Evolutionary conservation across 306 rosid species (phyloP).

Genomic region (Ochetophila trinervis): DNA sequence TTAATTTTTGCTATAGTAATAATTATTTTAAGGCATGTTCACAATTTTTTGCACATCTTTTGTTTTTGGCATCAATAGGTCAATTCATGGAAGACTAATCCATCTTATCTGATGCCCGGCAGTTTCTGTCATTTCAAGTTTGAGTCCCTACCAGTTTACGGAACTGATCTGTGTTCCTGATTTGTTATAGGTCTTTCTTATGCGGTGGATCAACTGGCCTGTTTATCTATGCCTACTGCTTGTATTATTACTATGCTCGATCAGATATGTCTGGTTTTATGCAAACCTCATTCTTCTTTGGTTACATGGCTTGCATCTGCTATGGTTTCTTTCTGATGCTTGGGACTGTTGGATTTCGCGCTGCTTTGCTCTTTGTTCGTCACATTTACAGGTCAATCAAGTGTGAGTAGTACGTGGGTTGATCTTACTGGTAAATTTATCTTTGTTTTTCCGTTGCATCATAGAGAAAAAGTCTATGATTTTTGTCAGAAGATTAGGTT

Average conservation of each 20-base stretch:
- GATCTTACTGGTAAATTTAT: constrained; percentile 26
- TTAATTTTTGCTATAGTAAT: no score
- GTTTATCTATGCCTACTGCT: constrained; percentile 92
- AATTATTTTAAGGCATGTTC: no score
- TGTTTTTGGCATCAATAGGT: no score
- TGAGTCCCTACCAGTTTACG: not conserved
- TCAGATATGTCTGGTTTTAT: constrained; percentile 96
- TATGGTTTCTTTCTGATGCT: constrained; percentile 98
- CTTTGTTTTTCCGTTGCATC: constrained; percentile 22
- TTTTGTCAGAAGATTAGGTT: constrained; percentile 45
- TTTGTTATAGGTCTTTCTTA: constrained; percentile 67
- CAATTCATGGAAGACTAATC: no score
- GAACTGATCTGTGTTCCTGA: constrained; percentile 9
- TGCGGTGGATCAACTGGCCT: constrained; percentile 99
- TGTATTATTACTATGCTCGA: constrained; percentile 87
- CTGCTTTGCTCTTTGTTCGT: constrained; percentile 84
- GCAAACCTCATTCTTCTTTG: constrained; percentile 97
- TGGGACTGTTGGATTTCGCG: constrained; percentile 87
- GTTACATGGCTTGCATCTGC: constrained; percentile 99
- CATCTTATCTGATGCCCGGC: no score
- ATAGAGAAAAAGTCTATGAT: constrained; percentile 31
- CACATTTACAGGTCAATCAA: constrained; percentile 97
- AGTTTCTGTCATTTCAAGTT: not conserved
- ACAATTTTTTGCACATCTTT: no score
- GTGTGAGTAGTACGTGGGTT: constrained; percentile 63